phyloP scores from a whole-genome alignment of 1,284 basidiomycete species.

The Butyriboletus appendiculatus region DNA sequence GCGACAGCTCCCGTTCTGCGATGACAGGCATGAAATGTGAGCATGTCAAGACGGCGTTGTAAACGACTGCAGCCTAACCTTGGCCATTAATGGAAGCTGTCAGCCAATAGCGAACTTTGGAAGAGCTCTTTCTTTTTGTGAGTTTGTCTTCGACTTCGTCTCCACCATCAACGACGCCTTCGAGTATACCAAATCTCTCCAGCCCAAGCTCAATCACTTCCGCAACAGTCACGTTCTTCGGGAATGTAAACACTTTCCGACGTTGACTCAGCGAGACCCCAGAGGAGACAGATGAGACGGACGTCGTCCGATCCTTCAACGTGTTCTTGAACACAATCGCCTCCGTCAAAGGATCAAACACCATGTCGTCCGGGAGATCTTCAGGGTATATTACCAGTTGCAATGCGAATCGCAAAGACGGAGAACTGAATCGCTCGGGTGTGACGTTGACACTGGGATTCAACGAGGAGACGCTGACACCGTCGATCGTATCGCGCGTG shows the following conservation, averaged over 20 bases:
- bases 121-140: slow-evolving; percentile 75
- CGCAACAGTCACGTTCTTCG: slow-evolving; percentile 93
- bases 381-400: slow-evolving; percentile 85
- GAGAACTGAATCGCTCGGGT: slow-evolving; percentile 75
- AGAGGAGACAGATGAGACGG: slow-evolving; percentile 46
- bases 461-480: slow-evolving; percentile 44
- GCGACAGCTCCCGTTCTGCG: slow-evolving; percentile 73
- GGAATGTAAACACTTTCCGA: slow-evolving; percentile 81
- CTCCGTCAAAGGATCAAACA: slow-evolving; percentile 89
- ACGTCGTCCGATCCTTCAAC: slow-evolving; percentile 52
- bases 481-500: slow-evolving; percentile 37
- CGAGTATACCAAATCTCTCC: slow-evolving; percentile 90
- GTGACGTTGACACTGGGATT: slow-evolving; percentile 47
- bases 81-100: slow-evolving; percentile 58
- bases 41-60: neutral
- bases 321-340: slow-evolving; percentile 84
- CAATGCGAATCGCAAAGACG: slow-evolving; percentile 81
- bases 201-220: slow-evolving; percentile 93
- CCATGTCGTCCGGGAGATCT: slow-evolving; percentile 92
- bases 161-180: slow-evolving; percentile 96
- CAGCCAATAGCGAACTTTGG: slow-evolving; percentile 81
- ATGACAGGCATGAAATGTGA: slow-evolving; percentile 12
- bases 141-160: slow-evolving; percentile 95
- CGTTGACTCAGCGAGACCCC: slow-evolving; percentile 61
- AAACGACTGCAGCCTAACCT: slow-evolving; percentile 53